A percentile compares a stretch with the other conserved stretches of the same genome.
Evolutionary conservation across 164 flowering plant genomes (phyloP).

Genomic region (Kalanchoe fedtschenkoi): DNA sequence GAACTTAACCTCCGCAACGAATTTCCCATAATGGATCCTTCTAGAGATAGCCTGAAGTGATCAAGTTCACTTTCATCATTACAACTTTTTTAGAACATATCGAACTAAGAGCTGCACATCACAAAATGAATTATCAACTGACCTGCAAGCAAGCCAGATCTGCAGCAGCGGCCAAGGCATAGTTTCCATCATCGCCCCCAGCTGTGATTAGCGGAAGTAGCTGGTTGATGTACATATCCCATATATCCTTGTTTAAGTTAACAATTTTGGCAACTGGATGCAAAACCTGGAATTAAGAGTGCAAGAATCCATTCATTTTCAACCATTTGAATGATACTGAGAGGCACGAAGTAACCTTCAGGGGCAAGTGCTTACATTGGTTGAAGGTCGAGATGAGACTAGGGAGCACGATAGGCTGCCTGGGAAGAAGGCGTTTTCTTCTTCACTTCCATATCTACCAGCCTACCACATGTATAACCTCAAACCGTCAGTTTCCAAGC

Average conservation of each 20-base stretch:
- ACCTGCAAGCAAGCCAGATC: constrained; percentile 85
- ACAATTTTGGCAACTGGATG: constrained; percentile 51
- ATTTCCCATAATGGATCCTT: constrained; percentile 87
- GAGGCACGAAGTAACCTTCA: constrained; percentile 23
- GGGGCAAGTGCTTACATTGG: constrained; percentile 14
- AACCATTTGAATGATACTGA: neutral
- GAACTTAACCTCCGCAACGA: constrained; percentile 86
- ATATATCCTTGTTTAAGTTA: constrained; percentile 53
- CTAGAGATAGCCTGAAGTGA: constrained; percentile 60
- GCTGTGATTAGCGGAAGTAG: constrained; percentile 48
- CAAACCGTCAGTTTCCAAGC: neutral
- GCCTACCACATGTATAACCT: constrained; percentile 18
- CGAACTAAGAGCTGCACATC: neutral
- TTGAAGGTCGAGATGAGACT: constrained; percentile 14
- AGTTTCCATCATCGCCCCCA: constrained; percentile 74
- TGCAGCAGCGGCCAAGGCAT: constrained; percentile 42
- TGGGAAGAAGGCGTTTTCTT: constrained; percentile 82
- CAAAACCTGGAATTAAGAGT: constrained; percentile 35
- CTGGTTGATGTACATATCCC: constrained; percentile 48
- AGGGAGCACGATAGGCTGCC: constrained; percentile 44
- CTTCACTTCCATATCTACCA: constrained; percentile 70
- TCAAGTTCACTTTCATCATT: neutral
- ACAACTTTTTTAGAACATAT: neutral
- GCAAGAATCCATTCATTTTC: neutral
- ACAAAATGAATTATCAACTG: neutral